Evolutionary conservation across 106 monocot species (phyloP).

Genomic region (Allium sativum): DNA sequence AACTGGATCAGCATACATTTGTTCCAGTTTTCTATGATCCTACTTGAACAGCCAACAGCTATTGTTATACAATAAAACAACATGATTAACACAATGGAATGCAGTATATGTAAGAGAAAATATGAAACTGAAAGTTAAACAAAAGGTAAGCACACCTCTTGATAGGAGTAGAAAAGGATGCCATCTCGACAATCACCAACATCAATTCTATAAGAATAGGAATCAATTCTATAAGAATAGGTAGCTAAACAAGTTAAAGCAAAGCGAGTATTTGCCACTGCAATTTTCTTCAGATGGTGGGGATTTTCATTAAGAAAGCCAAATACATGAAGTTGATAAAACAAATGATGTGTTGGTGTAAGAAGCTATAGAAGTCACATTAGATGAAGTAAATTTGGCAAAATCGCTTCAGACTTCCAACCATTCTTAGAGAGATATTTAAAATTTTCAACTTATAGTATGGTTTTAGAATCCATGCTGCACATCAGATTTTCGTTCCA

Average conservation of each 20-base stretch:
- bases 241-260: slow-evolving; percentile 70
- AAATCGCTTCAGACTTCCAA: too few relatives aligned
- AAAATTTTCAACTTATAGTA: too few relatives aligned
- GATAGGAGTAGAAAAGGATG: slow-evolving; percentile 73
- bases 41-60: slow-evolving; percentile 12
- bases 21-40: slow-evolving; percentile 71
- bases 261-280: slow-evolving; percentile 71
- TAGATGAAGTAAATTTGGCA: too few relatives aligned
- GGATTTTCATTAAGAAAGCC: slow-evolving; percentile 69
- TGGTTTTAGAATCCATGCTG: too few relatives aligned
- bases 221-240: slow-evolving; percentile 40
- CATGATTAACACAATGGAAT: not conserved
- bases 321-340: slow-evolving; percentile 59
- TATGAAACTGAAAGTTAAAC: not conserved
- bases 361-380: too few relatives aligned
- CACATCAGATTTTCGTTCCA: too few relatives aligned
- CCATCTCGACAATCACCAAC: slow-evolving; percentile 99
- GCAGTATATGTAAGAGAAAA: not conserved
- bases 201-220: too few relatives aligned
- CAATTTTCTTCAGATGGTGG: slow-evolving; percentile 42
- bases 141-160: slow-evolving; percentile 46
- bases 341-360: not conserved
- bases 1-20: slow-evolving; percentile 66
- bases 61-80: not conserved
- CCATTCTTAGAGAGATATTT: too few relatives aligned